Evolutionary conservation across 2,329 filamentous ascomycete species (phyloP).

Genomic region (Gaeumannomyces sp.): DNA sequence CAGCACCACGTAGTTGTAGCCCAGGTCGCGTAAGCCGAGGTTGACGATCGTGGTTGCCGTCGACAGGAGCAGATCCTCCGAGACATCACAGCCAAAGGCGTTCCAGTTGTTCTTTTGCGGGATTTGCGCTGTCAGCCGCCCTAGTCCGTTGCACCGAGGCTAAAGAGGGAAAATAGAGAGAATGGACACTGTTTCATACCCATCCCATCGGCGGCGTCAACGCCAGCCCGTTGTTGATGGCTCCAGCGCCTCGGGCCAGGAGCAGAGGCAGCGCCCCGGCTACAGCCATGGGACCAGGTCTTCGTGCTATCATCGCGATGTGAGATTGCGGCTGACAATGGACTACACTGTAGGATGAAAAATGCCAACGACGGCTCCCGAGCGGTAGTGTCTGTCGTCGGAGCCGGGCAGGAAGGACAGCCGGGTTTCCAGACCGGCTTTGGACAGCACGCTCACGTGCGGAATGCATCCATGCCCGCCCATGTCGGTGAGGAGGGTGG

Average conservation of each 20-base stretch:
- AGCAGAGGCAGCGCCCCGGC: not conserved
- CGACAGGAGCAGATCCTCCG: constrained; percentile 14
- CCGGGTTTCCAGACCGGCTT: not conserved
- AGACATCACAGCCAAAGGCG: constrained; percentile 18
- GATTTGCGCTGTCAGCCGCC: not conserved
- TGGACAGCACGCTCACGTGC: not conserved
- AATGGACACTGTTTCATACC: not conserved
- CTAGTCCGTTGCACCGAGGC: not conserved
- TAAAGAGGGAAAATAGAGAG: not conserved
- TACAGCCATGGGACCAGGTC: not conserved
- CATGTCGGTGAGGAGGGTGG: not conserved
- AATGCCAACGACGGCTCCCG: not conserved
- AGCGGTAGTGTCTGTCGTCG: too few species aligned
- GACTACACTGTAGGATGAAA: not conserved
- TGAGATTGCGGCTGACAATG: not conserved
- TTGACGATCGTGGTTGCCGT: constrained; percentile 12
- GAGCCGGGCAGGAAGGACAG: too few species aligned
- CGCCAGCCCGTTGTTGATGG: constrained; percentile 13
- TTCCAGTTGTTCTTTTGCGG: constrained; percentile 17
- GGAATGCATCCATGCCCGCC: not conserved
- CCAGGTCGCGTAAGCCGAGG: constrained; percentile 14
- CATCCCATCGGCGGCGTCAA: constrained; percentile 16
- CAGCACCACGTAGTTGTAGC: constrained; percentile 17
- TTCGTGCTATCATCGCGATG: not conserved
- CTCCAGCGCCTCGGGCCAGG: not conserved